Conservation (phyloP, 1,284 basidiomycete genomes). For the Hymenochaete sp. region DNA sequence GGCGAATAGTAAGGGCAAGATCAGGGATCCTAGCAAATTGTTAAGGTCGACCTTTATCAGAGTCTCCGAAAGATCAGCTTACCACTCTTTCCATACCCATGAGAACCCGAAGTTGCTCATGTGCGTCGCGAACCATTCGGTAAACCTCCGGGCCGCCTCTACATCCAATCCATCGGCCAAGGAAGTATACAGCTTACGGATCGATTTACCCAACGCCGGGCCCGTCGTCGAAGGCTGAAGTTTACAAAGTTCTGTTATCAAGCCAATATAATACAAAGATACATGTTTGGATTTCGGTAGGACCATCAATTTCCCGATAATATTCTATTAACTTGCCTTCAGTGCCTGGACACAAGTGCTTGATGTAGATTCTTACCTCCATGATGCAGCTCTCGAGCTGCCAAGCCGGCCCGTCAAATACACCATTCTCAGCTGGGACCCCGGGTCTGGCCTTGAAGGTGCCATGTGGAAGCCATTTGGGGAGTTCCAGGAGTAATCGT, state of each 20-base stretch:
- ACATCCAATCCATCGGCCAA: conserved; percentile 81
- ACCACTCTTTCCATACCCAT: conserved; percentile 99
- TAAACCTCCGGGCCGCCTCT: conserved; percentile 72
- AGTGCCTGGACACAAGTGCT: too few species aligned
- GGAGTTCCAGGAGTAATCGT: conserved; percentile 77
- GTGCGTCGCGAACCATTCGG: conserved; percentile 94
- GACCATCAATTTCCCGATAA: conserved; percentile 69
- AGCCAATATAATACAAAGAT: conserved; percentile 78
- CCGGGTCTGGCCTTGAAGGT: conserved; percentile 75
- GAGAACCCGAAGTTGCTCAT: conserved; percentile 97
- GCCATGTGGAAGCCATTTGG: conserved; percentile 75
- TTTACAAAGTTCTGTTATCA: conserved; percentile 93
- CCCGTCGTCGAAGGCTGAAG: conserved; percentile 86
- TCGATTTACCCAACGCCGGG: conserved; percentile 92
- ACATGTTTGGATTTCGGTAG: conserved; percentile 75
- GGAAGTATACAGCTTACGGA: conserved; percentile 74
- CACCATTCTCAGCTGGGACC: conserved; percentile 40
- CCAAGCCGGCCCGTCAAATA: conserved; percentile 55
- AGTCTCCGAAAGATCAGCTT: conserved; percentile 9
- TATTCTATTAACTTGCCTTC: conserved; percentile 36
- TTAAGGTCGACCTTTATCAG: background rate
- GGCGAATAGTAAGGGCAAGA: conserved; percentile 57
- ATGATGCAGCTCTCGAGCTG: conserved; percentile 73
- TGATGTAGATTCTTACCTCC: conserved; percentile 43
- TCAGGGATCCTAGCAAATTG: conserved; percentile 73